phyloP scores from a whole-genome alignment of 2,329 filamentous ascomycete species.

The Pseudogymnoascus sp. region DNA sequence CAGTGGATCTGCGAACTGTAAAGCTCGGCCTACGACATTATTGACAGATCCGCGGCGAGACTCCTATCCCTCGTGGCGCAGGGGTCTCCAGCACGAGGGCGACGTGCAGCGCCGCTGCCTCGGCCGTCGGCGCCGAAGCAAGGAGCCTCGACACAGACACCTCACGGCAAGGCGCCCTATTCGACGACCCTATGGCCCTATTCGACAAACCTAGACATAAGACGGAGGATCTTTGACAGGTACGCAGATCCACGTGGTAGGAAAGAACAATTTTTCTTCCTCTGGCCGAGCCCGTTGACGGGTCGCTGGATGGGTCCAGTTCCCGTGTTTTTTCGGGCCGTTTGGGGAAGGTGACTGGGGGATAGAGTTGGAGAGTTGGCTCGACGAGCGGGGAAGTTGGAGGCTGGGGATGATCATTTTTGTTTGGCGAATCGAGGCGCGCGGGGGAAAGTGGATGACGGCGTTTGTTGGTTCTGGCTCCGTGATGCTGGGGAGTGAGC shows the following conservation, averaged over 20 bases:
- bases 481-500: not conserved
- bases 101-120: not conserved
- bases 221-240: not conserved
- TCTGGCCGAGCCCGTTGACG: not conserved
- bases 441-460: not conserved
- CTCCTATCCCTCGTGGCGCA: not conserved
- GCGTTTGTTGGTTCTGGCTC: not conserved
- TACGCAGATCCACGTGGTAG: not conserved
- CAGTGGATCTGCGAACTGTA: not conserved
- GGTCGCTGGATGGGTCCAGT: not conserved
- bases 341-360: conserved; percentile 1
- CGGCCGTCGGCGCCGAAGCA: not conserved
- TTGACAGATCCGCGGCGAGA: not conserved
- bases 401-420: not conserved
- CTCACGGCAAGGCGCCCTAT: not conserved
- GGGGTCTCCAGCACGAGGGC: not conserved
- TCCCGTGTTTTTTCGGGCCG: not conserved
- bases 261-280: not conserved
- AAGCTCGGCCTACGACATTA: not conserved
- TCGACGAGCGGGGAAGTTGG: not conserved
- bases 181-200: not conserved
- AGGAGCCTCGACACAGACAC: not conserved
- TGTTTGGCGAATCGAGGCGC: not conserved
- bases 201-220: not conserved
- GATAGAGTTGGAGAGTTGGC: not conserved